Percentiles rank a stretch among this genome's conserved stretches.
Evolutionary conservation across 1,284 basidiomycete genomes (phyloP).

Genomic region (Ustanciosporium gigantosporum): DNA sequence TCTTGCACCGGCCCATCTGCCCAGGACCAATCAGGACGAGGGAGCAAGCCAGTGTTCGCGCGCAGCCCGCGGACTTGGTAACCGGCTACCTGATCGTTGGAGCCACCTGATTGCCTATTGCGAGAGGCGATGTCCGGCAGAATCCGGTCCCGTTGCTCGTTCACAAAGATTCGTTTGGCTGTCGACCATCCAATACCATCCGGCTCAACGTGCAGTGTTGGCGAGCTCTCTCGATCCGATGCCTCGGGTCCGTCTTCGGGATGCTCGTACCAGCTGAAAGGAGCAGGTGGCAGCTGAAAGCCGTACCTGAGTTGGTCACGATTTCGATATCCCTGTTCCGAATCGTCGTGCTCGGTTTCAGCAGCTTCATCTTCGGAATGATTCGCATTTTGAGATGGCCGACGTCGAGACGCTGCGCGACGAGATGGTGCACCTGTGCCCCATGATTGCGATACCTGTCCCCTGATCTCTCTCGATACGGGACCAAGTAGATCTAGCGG

Average conservation of each 20-base stretch:
- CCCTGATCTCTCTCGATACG: constrained; percentile 28
- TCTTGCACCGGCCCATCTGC: not conserved
- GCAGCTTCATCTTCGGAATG: constrained; percentile 15
- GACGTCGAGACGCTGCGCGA: not conserved
- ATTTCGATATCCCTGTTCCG: constrained; percentile 7
- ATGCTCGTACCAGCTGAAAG: constrained; percentile 14
- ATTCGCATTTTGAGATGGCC: not conserved
- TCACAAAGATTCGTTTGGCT: constrained; percentile 16
- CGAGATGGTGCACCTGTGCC: constrained; percentile 4
- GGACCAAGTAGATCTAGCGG: constrained; percentile 29
- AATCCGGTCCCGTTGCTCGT: constrained; percentile 19
- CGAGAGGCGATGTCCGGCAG: constrained; percentile 14
- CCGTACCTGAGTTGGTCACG: constrained; percentile 25
- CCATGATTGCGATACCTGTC: constrained; percentile 18
- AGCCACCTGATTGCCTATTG: no score
- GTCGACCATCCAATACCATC: constrained; percentile 33
- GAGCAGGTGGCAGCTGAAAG: constrained; percentile 20
- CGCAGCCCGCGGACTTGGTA: constrained; percentile 18
- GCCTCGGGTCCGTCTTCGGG: constrained; percentile 1
- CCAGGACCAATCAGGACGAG: constrained; percentile 15
- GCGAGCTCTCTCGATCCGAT: no score
- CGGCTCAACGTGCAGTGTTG: constrained; percentile 11
- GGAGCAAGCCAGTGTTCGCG: constrained; percentile 12
- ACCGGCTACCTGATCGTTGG: not conserved
- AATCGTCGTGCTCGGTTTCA: constrained; percentile 22